Percentiles rank a stretch among this genome's conserved stretches.
These are phyloP conservation scores for Colletotrichum ledebouriae DNA, from an alignment of 2,329 filamentous ascomycete species.

Conservation along the genomic window DNA sequence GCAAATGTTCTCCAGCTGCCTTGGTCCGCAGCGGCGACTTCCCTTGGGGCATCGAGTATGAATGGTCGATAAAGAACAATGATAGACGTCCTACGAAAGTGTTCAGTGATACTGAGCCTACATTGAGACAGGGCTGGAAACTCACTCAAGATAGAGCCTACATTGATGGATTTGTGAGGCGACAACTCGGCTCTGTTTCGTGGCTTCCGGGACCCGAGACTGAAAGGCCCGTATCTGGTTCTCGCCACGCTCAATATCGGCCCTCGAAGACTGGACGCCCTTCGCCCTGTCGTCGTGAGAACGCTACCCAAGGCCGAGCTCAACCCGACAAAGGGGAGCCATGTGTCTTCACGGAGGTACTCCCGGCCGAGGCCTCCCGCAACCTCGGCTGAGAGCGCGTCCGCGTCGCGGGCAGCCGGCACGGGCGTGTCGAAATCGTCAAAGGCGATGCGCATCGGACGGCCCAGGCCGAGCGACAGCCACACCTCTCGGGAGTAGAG, in stretches of 20 bases:
- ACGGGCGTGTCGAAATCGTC: constrained; percentile 33
- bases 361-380: constrained; percentile 13
- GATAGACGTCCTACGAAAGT: constrained; percentile 4
- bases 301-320: constrained; percentile 10
- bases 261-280: constrained; percentile 5
- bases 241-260: constrained; percentile 33
- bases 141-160: constrained; percentile 35
- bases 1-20: constrained; percentile 33
- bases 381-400: constrained; percentile 23
- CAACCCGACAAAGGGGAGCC: constrained; percentile 18
- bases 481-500: constrained; percentile 28
- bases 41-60: constrained; percentile 33
- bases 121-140: fast-evolving
- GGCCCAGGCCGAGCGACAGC: constrained; percentile 35
- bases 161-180: constrained; percentile 33
- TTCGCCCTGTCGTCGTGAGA: constrained; percentile 20
- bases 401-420: constrained; percentile 26
- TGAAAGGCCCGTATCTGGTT: constrained; percentile 22
- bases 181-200: constrained; percentile 23
- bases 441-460: constrained; percentile 35
- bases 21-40: constrained; percentile 23
- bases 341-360: constrained; percentile 19
- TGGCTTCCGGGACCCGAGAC: constrained; percentile 1
- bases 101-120: background rate
- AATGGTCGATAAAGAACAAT: constrained; percentile 36